Percentiles rank a stretch among this genome's conserved stretches.
These are phyloP conservation scores for Fusarium citri DNA, from an alignment of 2,329 filamentous ascomycete species.

Conservation along the genomic window DNA sequence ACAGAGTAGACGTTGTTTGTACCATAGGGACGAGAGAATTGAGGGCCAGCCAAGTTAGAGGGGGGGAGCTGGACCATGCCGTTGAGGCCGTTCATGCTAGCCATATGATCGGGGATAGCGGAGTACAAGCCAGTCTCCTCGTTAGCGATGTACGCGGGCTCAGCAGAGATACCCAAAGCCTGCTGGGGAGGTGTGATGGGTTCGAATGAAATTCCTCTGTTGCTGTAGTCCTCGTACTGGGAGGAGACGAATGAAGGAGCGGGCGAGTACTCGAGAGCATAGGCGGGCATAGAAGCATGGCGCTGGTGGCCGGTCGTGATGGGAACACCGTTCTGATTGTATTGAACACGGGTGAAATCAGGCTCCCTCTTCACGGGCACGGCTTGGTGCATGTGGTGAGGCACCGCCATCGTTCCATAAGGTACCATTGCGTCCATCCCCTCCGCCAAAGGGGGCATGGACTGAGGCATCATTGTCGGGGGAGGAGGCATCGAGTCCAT, in stretches of 20 bases:
- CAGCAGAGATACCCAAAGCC: slow-evolving; percentile 80
- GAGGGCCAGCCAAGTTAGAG: slow-evolving; percentile 82
- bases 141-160: slow-evolving; percentile 97
- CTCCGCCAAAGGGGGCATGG: slow-evolving; percentile 68
- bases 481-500: slow-evolving; percentile 96
- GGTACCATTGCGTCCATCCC: slow-evolving; percentile 79
- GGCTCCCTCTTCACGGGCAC: slow-evolving; percentile 84
- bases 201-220: slow-evolving; percentile 94
- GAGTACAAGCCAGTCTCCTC: slow-evolving; percentile 97
- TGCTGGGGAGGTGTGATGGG: slow-evolving; percentile 96
- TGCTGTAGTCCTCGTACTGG: slow-evolving; percentile 97
- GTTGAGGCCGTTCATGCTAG: slow-evolving; percentile 79
- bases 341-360: slow-evolving; percentile 84
- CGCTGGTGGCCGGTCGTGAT: slow-evolving; percentile 87
- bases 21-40: slow-evolving; percentile 80
- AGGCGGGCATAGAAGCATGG: slow-evolving; percentile 98
- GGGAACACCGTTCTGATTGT: slow-evolving; percentile 91
- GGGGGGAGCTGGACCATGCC: slow-evolving; percentile 92
- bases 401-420: slow-evolving; percentile 77
- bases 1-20: slow-evolving; percentile 90
- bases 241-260: slow-evolving; percentile 99
- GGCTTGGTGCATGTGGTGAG: slow-evolving; percentile 75
- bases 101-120: slow-evolving; percentile 87
- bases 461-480: slow-evolving; percentile 78
- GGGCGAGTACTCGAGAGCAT: slow-evolving; percentile 94